Evolutionary conservation across 2,329 filamentous ascomycete genomes (phyloP), one percentile per base, ranked within the genome.

Genomic region (Cladophialophora chaetospira): DNA sequence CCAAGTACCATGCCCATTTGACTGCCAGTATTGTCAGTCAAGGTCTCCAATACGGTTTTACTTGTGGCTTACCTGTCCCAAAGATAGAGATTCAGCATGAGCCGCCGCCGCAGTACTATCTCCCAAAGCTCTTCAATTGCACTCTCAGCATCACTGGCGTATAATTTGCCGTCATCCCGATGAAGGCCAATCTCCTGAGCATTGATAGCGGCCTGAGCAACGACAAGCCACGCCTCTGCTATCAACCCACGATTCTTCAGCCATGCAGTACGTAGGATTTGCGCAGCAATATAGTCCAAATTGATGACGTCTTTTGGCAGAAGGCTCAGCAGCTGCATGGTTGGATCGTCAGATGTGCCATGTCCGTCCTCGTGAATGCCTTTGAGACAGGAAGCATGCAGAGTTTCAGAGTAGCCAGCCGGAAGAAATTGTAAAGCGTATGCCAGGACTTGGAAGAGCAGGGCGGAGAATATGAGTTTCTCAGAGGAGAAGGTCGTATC

Each of bases 131-230:
- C 44, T 17, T 44, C 53, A 21, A 45, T 48, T 11, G 46, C 53
- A 4, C 46, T 49, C 46, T 55, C 53, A 2, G 45, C 25, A 26
- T 49, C 29, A 44, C 15, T 44, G 28, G 53, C 53, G n/a, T 55
- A 35, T 19, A 55, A 28, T 28, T 55, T 55, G 13, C 45, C 35
- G 15, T 55, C 53, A 26, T 55, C 53, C 13, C 53, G 43, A 29
- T 55, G 53, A 15, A 55, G 45, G 23, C 53, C 53, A 5, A 55
- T 50, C 29, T 55, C 53, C 46, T 55, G 53, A 4, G 53, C 53
- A 17, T 55, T 43, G 26, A 49, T 55, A 13, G 46, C 23, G 17
- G 53, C 36, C 33, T 55, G 53, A 6, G 46, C 53, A 25, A 55
- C 11, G 25, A 48, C 38, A 21, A 48, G 45, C 45, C 53, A 55